phyloP scores from a whole-genome alignment of 1,139 yeast species.

The Protomyces macrosporus region DNA sequence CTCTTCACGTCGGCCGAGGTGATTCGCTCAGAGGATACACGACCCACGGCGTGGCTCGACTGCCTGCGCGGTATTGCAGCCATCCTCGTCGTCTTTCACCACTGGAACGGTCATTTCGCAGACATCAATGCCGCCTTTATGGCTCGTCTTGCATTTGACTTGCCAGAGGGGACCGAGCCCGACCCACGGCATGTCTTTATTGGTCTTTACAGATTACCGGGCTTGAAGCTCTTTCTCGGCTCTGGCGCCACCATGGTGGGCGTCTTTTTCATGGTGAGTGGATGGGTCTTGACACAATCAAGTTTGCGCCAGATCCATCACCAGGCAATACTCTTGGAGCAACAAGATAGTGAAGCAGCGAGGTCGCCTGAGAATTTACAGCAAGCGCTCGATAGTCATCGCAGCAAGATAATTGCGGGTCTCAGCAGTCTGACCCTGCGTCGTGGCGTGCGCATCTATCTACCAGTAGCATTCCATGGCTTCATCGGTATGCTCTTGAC shows the following conservation, averaged over 20 bases:
- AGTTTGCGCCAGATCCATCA: neutral
- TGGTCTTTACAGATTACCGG: neutral
- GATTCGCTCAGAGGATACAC: no score
- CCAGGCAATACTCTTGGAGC: neutral
- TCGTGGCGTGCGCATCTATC: slow-evolving; percentile 1
- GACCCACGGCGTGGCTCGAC: neutral
- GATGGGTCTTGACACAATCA: slow-evolving; percentile 1
- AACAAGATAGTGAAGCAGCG: neutral
- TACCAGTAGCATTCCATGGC: slow-evolving; percentile 3
- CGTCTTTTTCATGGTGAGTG: slow-evolving; percentile 13
- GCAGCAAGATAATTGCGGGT: neutral
- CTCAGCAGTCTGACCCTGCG: slow-evolving; percentile 1
- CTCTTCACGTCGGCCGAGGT: no score
- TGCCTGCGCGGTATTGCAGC: neutral
- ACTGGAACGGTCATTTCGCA: neutral
- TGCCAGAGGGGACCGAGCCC: neutral
- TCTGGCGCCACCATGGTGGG: slow-evolving; percentile 13
- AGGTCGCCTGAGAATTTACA: neutral
- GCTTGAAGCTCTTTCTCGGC: neutral
- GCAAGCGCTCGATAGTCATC: neutral
- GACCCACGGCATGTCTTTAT: neutral
- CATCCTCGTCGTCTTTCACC: neutral
- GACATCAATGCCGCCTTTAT: neutral
- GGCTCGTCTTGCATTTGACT: neutral
- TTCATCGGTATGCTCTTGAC: slow-evolving; percentile 1